Evolutionary conservation across 225 moss, liverwort and hornwort species (phyloP), one percentile per base, ranked within the genome.

Genomic region (Neckera pumila): DNA sequence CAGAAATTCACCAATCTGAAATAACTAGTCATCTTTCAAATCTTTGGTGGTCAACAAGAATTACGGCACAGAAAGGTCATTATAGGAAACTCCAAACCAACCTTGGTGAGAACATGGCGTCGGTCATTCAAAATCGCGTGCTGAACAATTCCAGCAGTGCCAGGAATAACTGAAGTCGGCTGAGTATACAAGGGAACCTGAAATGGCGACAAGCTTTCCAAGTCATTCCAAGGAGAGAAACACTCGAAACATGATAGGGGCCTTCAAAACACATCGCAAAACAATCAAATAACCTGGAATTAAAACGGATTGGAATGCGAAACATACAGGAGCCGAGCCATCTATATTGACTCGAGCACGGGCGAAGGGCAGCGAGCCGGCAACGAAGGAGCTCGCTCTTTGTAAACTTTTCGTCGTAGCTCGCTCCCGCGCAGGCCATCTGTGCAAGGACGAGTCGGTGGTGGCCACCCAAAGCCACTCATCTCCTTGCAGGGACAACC

Each of bases 61-160:
- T 15, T 27, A 31, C 49, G 63, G 25, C 66, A 73, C 49, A 64
- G 28, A 64, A 69, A 22, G 36, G 40, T 11, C 42, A 42, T 5
- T 9, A 3, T 9, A 30, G 2, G 40, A 79, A 69, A 58, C n/a
- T 14, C 84, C 40, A 77, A 33, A 67, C 84, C 71, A 88, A 98
- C 98, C 97, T 98, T 95, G 5, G 97, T 98, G 20, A 98, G 94
- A 77, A 97, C 97, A 90, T 96, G 98, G 78, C 98, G 97, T 72
- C 98, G 96, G 86, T 98, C 97, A 91, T 98, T 98, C 91, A 98
- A 88, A 91, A 98, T 96, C 89, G 96, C 95, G 92, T 98, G 97
- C 60, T 97, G 96, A 80, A 98, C 96, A 87, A 97, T 97, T 72
- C 98, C 97, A 82, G 97, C 96, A 87, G 96, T 95, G 69, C 98